A percentile compares a stretch with the other conserved stretches of the same genome.
These are phyloP conservation scores for Scopulariopsis brevicaulis DNA, from an alignment of 2,329 filamentous ascomycete species.

Conservation along the genomic window DNA sequence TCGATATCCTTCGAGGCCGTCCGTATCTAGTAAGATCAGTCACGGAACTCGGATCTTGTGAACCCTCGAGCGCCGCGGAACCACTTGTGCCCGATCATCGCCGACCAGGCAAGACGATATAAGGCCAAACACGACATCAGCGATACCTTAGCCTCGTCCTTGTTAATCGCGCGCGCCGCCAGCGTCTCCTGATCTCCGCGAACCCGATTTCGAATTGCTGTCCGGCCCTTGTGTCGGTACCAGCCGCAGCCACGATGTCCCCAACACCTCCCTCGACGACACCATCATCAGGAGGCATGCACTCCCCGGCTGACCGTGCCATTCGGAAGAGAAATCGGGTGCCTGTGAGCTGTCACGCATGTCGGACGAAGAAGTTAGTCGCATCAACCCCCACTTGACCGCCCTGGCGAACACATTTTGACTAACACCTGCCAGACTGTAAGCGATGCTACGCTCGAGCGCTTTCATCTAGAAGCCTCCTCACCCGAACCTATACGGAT, in stretches of 20 bases:
- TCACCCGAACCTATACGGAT: conserved; percentile 1
- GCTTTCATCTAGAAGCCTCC: conserved; percentile 4
- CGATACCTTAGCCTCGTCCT: too few relatives aligned
- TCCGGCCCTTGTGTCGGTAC: background rate
- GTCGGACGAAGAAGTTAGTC: conserved; percentile 77
- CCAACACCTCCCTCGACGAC: conserved; percentile 69
- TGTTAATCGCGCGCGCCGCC: too few relatives aligned
- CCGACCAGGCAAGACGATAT: too few relatives aligned
- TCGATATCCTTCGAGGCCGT: too few relatives aligned
- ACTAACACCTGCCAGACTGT: conserved; percentile 23
- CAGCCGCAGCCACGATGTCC: conserved; percentile 39
- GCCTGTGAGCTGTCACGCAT: conserved; percentile 83
- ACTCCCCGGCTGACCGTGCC: conserved; percentile 77
- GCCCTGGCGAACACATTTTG: conserved; percentile 3
- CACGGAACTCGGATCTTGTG: too few relatives aligned
- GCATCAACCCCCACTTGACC: conserved; percentile 3
- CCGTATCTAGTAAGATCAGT: too few relatives aligned
- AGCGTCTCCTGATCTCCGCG: background rate
- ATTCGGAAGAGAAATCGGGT: conserved; percentile 88
- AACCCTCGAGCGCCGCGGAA: too few relatives aligned
- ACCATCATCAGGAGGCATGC: conserved; percentile 56
- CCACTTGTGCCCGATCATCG: too few relatives aligned
- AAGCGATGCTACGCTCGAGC: conserved; percentile 7
- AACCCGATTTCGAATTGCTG: background rate
- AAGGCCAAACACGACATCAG: too few relatives aligned